Evolutionary conservation across 2,329 filamentous ascomycete species (phyloP), one percentile per base, ranked within the genome.

Genomic region (Cadophora sp.): DNA sequence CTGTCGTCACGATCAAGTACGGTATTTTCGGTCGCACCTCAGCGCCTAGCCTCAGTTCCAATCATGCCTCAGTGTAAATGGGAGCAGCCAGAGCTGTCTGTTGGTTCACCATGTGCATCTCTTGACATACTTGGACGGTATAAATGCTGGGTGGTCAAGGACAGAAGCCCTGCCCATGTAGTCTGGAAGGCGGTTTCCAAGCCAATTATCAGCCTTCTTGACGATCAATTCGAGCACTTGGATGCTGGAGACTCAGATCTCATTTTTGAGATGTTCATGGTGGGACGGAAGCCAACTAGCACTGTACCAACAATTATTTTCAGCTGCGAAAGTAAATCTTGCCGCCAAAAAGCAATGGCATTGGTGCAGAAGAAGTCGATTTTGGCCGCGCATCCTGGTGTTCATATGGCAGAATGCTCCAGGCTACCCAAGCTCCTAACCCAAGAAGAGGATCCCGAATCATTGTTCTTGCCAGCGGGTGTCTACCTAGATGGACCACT

Each of bases 21-120:
- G n/a, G 8, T 24, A 1, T 58, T 58, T 19, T 58, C 55, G 55
- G 22, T 40, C n/a, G 34, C 55, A 58, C 55, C 55, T 58, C n/a
- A 40, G 55, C 31, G 55, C 11, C 8, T 24, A 16, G 27, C 27
- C 37, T 27, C 37, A 4, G n/a, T 60, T 19, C 53, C 43, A 51
- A 29, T 27, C n/a, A 51, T 50, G 64, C 43, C 51, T 34, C 37
- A 37, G 46, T 26, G 40, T 48, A 48, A 51, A 60, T 68, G 62
- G 87, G 88, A n/a, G 90, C 89, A 79, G 27, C 68, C 71, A 65
- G 67, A 71, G 40, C 58, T 71, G 12, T 70, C 70, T 14, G 61
- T 69, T 26, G 70, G 68, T 14, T 26, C 60, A 1, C 56, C 40
- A 22, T 60, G 50, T 56, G 31, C n/a, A 12, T 67, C 69, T 24